Percentiles rank a stretch among this genome's conserved stretches.
phyloP scores from a whole-genome alignment of 306 rosid species.

The Glycine tomentella region DNA sequence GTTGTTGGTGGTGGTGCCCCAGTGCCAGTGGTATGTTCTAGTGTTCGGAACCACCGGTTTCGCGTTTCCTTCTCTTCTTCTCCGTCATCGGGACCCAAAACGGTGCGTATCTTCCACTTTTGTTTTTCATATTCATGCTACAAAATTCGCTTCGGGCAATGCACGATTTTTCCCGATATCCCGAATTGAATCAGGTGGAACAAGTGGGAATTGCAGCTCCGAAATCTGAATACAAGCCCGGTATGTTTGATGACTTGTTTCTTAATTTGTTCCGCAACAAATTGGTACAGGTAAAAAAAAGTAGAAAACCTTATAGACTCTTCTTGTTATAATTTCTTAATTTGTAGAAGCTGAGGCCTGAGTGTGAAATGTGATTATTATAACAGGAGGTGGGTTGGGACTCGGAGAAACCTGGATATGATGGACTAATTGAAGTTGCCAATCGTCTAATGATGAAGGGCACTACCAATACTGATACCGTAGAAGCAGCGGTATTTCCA shows the following conservation, averaged over 20 bases:
- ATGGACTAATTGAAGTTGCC: slow-evolving; percentile 86
- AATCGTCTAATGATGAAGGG: slow-evolving; percentile 74
- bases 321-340: background rate
- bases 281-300: slow-evolving; percentile 69
- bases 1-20: slow-evolving; percentile 40
- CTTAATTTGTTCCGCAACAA: slow-evolving; percentile 78
- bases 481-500: slow-evolving; percentile 75
- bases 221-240: slow-evolving; percentile 61
- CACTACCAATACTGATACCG: slow-evolving; percentile 66
- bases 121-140: background rate
- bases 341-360: slow-evolving; percentile 14
- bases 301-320: background rate
- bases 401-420: slow-evolving; percentile 79
- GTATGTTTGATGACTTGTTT: slow-evolving; percentile 72
- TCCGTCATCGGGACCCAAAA: slow-evolving; percentile 48
- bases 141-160: background rate
- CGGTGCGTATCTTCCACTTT: slow-evolving; percentile 47
- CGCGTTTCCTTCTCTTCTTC: slow-evolving; percentile 53
- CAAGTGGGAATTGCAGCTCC: slow-evolving; percentile 47
- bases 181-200: slow-evolving; percentile 51
- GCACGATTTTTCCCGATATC: background rate
- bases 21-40: slow-evolving; percentile 22
- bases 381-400: slow-evolving; percentile 88
- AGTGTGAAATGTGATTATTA: background rate
- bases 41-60: slow-evolving; percentile 38